These are phyloP conservation scores for Pulveroboletus sp. DNA, from an alignment of 768 basidiomycete species.

Conservation along the genomic window DNA sequence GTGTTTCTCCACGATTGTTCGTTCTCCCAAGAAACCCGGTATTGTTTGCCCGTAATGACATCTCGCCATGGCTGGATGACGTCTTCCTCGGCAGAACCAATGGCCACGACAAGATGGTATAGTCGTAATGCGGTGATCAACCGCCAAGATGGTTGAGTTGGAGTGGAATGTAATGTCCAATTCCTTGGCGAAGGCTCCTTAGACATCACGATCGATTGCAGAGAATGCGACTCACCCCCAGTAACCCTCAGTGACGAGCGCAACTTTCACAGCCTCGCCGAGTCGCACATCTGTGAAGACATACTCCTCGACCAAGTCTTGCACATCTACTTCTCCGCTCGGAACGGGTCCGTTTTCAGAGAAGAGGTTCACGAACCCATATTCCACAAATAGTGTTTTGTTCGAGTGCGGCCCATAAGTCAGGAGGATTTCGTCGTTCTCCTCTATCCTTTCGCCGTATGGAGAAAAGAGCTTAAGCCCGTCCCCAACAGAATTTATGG, in stretches of 20 bases:
- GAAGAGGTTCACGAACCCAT: constrained; percentile 69
- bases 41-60: constrained; percentile 43
- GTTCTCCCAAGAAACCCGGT: constrained; percentile 44
- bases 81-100: constrained; percentile 21
- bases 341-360: constrained; percentile 24
- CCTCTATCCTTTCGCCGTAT: constrained; percentile 33
- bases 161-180: constrained; percentile 68
- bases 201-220: background rate
- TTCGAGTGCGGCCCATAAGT: constrained; percentile 81
- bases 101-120: constrained; percentile 43
- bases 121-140: constrained; percentile 69
- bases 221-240: constrained; percentile 61
- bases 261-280: constrained; percentile 44
- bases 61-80: constrained; percentile 49
- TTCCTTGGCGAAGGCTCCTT: constrained; percentile 43
- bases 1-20: constrained; percentile 44
- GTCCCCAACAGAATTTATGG: constrained; percentile 35
- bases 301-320: constrained; percentile 45
- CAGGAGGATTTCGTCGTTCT: constrained; percentile 67
- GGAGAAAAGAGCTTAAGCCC: constrained; percentile 51
- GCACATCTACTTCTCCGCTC: constrained; percentile 60
- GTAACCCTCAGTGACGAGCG: constrained; percentile 63
- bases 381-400: constrained; percentile 76
- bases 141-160: constrained; percentile 77
- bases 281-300: constrained; percentile 41